Conservation (phyloP, 371 early-diverging fungal genomes). For the Mortierella sp. region DNA sequence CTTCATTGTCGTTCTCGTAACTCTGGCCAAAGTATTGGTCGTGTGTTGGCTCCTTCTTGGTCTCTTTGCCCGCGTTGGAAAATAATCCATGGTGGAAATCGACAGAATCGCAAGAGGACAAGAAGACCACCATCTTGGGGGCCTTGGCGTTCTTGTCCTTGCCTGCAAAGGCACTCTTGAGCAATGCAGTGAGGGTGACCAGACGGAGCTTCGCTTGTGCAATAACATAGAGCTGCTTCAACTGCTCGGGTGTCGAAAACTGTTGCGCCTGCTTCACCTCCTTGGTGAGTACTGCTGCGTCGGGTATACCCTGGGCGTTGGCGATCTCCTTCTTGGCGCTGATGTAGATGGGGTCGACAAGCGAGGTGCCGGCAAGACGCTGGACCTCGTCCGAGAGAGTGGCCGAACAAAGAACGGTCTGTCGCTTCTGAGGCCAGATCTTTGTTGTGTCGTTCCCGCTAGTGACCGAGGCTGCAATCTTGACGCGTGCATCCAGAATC, state of each 20-base stretch:
- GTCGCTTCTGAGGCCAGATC: conserved; percentile 77
- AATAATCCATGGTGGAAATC: conserved; percentile 91
- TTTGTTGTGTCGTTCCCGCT: conserved; percentile 56
- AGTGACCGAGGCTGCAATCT: conserved; percentile 48
- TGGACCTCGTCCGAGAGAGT: conserved; percentile 90
- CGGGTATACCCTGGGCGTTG: conserved; percentile 38
- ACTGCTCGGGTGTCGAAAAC: conserved; percentile 82
- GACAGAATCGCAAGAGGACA: conserved; percentile 92
- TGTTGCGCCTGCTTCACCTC: conserved; percentile 56
- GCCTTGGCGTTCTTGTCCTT: conserved; percentile 61
- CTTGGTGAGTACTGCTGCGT: conserved; percentile 59
- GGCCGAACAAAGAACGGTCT: conserved; percentile 95
- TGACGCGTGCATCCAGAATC: conserved; percentile 70
- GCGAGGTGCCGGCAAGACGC: conserved; percentile 82
- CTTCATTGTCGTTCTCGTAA: conserved; percentile 32
- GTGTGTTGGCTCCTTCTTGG: conserved; percentile 56
- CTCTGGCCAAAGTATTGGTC: conserved; percentile 51
- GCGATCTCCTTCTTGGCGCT: conserved; percentile 58
- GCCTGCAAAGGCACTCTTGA: conserved; percentile 64
- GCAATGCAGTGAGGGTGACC: conserved; percentile 82
- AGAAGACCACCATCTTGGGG: conserved; percentile 88
- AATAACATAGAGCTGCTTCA: conserved; percentile 86
- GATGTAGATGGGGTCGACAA: conserved; percentile 81
- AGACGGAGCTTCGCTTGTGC: conserved; percentile 93
- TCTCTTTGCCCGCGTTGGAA: conserved; percentile 67